Percentiles rank a stretch among this genome's conserved stretches.
These are phyloP conservation scores for Sclerotinia trifoliorum DNA, from an alignment of 2,329 filamentous ascomycete genomes.

Conservation along the genomic window DNA sequence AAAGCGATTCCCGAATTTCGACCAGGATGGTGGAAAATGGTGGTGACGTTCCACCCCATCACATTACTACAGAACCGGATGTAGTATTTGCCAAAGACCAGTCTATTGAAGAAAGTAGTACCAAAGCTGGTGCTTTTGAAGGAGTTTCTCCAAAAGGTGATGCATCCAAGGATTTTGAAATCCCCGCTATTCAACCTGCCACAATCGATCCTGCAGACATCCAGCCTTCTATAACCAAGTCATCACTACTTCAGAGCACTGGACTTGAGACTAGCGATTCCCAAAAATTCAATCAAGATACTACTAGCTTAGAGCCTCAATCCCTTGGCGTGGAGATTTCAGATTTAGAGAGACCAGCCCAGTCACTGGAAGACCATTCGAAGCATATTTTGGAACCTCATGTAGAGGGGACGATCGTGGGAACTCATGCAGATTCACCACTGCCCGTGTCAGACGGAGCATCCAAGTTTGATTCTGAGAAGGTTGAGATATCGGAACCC, in stretches of 20 bases:
- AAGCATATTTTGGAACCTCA: neutral
- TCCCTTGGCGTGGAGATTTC: neutral
- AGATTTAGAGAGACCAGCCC: neutral
- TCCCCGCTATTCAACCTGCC: neutral
- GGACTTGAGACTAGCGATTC: neutral
- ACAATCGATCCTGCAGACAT: neutral
- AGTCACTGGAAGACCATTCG: too few relatives aligned
- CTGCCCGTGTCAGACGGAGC: neutral
- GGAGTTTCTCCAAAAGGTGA: neutral
- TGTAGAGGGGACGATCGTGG: neutral
- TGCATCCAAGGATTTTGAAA: neutral
- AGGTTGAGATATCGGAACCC: neutral
- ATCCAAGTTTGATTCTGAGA: neutral
- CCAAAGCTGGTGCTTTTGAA: neutral
- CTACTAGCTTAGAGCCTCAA: neutral
- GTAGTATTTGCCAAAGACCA: neutral
- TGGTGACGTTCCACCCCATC: neutral
- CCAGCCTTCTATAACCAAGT: neutral
- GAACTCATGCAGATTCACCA: too few relatives aligned
- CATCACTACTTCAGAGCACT: neutral
- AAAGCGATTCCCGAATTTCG: neutral
- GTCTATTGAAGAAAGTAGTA: neutral
- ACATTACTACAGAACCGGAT: neutral
- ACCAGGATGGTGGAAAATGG: neutral
- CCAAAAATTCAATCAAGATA: neutral